Conservation (phyloP, 1,284 basidiomycete genomes). For the Irpex sp. region DNA sequence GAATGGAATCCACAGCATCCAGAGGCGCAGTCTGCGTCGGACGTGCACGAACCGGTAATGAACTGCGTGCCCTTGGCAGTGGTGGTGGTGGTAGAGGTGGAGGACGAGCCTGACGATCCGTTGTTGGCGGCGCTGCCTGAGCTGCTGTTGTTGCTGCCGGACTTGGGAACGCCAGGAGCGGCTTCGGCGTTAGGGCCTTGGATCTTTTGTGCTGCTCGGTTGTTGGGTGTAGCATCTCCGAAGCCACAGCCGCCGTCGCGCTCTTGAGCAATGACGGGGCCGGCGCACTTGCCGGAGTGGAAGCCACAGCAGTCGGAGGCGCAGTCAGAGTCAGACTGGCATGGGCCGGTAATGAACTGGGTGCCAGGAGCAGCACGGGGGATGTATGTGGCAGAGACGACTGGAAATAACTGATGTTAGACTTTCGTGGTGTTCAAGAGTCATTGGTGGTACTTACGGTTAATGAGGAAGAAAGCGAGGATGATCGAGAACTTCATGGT, state of each 20-base stretch:
- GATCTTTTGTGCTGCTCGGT: neutral
- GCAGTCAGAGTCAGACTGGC: neutral
- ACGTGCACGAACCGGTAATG: neutral
- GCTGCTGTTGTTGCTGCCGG: neutral
- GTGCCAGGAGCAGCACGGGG: neutral
- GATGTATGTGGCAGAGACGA: neutral
- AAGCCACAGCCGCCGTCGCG: neutral
- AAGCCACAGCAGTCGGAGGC: conserved; percentile 1
- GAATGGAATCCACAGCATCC: neutral
- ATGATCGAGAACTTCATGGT: conserved; percentile 1
- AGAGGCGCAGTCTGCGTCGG: neutral
- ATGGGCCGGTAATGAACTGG: neutral
- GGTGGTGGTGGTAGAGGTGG: neutral
- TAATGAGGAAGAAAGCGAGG: neutral
- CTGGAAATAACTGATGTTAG: neutral
- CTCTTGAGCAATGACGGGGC: neutral
- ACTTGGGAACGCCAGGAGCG: neutral
- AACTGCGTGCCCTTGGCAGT: neutral
- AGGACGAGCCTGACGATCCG: neutral
- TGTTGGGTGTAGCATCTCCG: neutral
- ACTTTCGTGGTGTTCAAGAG: neutral
- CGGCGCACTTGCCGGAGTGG: neutral
- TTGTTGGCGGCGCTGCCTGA: neutral
- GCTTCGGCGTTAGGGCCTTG: neutral
- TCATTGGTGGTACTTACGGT: neutral